Percentiles rank a stretch among this genome's conserved stretches.
These are phyloP conservation scores for Colletotrichum sp. DNA, from an alignment of 2,329 filamentous ascomycete genomes.

Conservation along the genomic window DNA sequence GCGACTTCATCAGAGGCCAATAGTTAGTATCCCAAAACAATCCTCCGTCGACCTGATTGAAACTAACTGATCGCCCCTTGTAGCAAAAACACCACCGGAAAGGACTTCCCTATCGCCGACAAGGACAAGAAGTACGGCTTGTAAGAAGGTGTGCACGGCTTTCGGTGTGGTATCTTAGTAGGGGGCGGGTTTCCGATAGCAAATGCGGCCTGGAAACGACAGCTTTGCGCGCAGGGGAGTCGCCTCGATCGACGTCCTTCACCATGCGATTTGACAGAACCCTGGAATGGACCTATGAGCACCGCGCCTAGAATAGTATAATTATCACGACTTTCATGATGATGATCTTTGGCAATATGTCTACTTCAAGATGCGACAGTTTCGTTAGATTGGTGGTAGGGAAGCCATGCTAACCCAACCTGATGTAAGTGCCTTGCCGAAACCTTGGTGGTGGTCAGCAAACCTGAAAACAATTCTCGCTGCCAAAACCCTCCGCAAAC, in stretches of 20 bases:
- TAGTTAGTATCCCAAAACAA: not conserved
- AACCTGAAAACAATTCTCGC: not conserved
- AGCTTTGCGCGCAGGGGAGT: not conserved
- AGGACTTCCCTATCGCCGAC: slow-evolving; percentile 72
- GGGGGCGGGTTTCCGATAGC: not conserved
- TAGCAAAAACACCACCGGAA: slow-evolving; percentile 67
- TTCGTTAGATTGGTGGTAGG: not conserved
- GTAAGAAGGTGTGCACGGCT: not conserved
- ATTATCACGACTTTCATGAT: not conserved
- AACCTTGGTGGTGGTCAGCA: not conserved
- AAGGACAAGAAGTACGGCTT: slow-evolving; percentile 35
- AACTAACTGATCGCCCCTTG: not conserved
- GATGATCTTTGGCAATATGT: not conserved
- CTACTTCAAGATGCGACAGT: not conserved
- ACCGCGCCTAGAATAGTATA: not conserved
- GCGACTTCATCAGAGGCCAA: slow-evolving; percentile 72
- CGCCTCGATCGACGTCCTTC: not conserved
- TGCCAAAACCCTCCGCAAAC: not conserved
- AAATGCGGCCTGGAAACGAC: not conserved
- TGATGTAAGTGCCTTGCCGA: not conserved
- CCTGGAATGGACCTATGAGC: not conserved
- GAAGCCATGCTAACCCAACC: not conserved
- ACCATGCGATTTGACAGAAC: not conserved
- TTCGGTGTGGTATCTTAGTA: not conserved
- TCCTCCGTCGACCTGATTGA: not conserved